Evolutionary conservation across 1,284 basidiomycete genomes (phyloP).

Genomic region (Rhodotorula sp.): DNA sequence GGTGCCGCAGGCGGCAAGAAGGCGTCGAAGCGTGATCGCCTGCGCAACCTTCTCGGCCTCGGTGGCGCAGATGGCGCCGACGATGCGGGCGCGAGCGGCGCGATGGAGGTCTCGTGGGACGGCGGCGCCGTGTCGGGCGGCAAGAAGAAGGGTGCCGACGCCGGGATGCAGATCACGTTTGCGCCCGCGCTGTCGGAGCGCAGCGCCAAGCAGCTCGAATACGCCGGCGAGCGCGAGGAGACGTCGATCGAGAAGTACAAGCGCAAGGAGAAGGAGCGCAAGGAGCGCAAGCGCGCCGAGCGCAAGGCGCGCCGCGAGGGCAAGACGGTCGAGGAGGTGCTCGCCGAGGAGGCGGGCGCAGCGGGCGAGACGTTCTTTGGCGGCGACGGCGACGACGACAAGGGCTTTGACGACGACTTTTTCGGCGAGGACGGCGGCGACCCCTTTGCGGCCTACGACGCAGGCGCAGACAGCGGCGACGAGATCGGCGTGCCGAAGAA

Average conservation of each 20-base stretch:
- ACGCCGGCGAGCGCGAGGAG: conserved; percentile 58
- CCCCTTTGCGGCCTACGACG: conserved; percentile 66
- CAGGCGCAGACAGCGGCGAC: conserved; percentile 50
- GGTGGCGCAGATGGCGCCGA: conserved; percentile 11
- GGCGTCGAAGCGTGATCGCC: conserved; percentile 32
- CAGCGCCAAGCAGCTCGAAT: conserved; percentile 44
- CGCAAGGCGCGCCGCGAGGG: conserved; percentile 51
- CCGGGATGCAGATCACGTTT: conserved; percentile 88
- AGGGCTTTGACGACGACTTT: conserved; percentile 44
- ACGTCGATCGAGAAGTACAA: conserved; percentile 80
- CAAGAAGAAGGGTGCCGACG: conserved; percentile 27
- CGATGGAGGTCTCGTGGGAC: conserved; percentile 34
- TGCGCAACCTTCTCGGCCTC: conserved; percentile 33
- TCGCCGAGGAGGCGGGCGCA: background rate
- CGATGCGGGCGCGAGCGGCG: background rate
- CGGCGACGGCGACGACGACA: conserved; percentile 31
- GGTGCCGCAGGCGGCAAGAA: conserved; percentile 15
- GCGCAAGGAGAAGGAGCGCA: conserved; percentile 81
- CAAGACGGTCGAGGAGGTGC: conserved; percentile 27
- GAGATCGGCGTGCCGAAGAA: conserved; percentile 38
- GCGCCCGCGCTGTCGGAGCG: conserved; percentile 68
- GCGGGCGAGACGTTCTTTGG: conserved; percentile 6
- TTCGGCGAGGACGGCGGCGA: conserved; percentile 53
- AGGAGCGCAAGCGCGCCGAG: conserved; percentile 63
- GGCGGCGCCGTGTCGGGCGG: conserved; percentile 19